Evolutionary conservation across 2,329 filamentous ascomycete genomes (phyloP).

Genomic region (Graphilbum ipis-grandicollis): DNA sequence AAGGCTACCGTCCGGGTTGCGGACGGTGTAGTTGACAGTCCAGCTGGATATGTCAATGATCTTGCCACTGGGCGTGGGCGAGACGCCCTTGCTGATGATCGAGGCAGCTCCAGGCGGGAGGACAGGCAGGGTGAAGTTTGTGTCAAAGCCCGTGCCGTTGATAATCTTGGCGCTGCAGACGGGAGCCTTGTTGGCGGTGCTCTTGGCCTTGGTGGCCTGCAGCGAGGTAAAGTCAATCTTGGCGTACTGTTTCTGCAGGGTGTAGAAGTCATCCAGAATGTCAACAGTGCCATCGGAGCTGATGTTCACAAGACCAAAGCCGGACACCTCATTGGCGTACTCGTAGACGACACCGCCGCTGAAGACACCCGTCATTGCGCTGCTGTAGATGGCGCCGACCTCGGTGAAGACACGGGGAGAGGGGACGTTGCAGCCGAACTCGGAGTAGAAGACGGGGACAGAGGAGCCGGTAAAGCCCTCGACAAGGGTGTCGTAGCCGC

Average conservation of each 20-base stretch:
- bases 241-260: slow-evolving; percentile 58
- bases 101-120: slow-evolving; percentile 49
- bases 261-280: slow-evolving; percentile 50
- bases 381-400: slow-evolving; percentile 53
- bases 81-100: slow-evolving; percentile 63
- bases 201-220: slow-evolving; percentile 38
- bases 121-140: slow-evolving; percentile 60
- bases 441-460: slow-evolving; percentile 67
- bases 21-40: slow-evolving; percentile 37
- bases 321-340: slow-evolving; percentile 53
- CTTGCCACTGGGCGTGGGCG: slow-evolving; percentile 44
- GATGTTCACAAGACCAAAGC: slow-evolving; percentile 47
- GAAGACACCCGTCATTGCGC: slow-evolving; percentile 50
- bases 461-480: slow-evolving; percentile 46
- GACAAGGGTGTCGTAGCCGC: slow-evolving; percentile 39
- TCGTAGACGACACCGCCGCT: slow-evolving; percentile 71
- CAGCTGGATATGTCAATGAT: slow-evolving; percentile 42
- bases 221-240: slow-evolving; percentile 56
- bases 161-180: slow-evolving; percentile 53
- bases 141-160: slow-evolving; percentile 45
- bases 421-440: slow-evolving; percentile 62
- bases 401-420: slow-evolving; percentile 61
- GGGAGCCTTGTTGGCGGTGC: slow-evolving; percentile 33
- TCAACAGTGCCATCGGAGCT: slow-evolving; percentile 37
- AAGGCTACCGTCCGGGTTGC: slow-evolving; percentile 47